Evolutionary conservation across 495 filamentous ascomycete genomes (phyloP).

Genomic region (Astrothelium macrocarpum): DNA sequence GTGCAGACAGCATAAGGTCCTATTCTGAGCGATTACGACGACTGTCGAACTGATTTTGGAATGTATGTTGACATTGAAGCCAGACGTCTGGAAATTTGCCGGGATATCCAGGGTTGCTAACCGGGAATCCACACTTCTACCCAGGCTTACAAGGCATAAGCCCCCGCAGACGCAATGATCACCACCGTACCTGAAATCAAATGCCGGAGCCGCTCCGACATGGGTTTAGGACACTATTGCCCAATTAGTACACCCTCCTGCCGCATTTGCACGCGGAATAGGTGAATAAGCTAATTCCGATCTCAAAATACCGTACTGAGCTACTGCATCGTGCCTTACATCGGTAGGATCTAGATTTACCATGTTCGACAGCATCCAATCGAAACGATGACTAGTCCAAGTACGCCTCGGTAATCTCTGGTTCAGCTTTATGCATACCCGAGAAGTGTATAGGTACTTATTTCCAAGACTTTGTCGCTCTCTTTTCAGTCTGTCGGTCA

Average conservation of each 20-base stretch:
- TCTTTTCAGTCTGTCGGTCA: not conserved
- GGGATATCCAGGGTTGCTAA: not conserved
- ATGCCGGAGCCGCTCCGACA: not conserved
- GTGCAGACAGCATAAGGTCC: not conserved
- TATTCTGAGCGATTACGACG: not conserved
- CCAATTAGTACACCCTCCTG: not conserved
- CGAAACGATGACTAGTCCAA: not conserved
- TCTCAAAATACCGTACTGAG: not conserved
- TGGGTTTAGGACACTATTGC: not conserved
- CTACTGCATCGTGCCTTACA: not conserved
- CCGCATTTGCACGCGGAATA: not conserved
- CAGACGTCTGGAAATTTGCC: not conserved
- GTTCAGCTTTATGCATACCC: not conserved
- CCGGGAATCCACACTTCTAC: not conserved
- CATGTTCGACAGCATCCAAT: not conserved
- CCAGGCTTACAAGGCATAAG: not conserved
- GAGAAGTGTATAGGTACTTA: not conserved
- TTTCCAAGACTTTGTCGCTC: not conserved
- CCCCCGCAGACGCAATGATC: not conserved
- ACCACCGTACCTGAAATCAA: not conserved
- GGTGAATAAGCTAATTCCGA: not conserved
- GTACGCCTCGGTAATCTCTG: slow-evolving; percentile 3
- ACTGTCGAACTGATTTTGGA: not conserved
- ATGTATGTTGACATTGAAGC: not conserved
- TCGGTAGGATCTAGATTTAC: not conserved